These are phyloP conservation scores for Achlya hypogyna DNA, from an alignment of 352 stramenopile species.

Conservation along the genomic window DNA sequence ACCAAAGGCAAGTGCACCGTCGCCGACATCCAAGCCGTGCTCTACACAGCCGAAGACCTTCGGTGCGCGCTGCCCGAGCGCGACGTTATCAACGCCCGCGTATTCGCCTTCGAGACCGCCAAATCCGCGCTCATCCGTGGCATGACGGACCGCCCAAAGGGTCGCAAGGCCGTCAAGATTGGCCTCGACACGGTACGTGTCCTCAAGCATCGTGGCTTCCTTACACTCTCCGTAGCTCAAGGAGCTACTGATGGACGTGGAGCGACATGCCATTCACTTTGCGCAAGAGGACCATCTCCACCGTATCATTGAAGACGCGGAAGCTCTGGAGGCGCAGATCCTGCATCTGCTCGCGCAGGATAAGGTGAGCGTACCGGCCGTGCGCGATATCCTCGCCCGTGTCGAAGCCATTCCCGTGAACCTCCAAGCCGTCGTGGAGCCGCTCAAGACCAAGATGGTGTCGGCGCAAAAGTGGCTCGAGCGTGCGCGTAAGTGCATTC, in stretches of 20 bases:
- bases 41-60: constrained; percentile 5
- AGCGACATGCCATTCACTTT: constrained; percentile 44
- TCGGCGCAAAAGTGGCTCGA: constrained; percentile 76
- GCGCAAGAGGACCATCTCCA: constrained; percentile 41
- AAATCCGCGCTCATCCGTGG: not conserved
- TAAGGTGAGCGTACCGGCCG: constrained; percentile 72
- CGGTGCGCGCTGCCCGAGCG: not conserved
- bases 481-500: constrained; percentile 80
- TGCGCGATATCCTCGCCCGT: constrained; percentile 67
- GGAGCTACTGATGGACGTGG: constrained; percentile 35
- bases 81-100: not conserved
- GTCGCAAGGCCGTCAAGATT: constrained; percentile 35
- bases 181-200: not conserved
- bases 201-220: not conserved
- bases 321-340: constrained; percentile 51
- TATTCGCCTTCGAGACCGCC: constrained; percentile 1
- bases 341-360: constrained; percentile 57
- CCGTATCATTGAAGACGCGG: constrained; percentile 49
- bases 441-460: constrained; percentile 79
- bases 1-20: not conserved
- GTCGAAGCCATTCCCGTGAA: constrained; percentile 82
- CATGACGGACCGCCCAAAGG: not conserved
- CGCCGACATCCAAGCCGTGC: constrained; percentile 8
- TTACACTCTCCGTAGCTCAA: constrained; percentile 26
- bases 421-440: constrained; percentile 66